Evolutionary conservation across 306 rosid genomes (phyloP).

Genomic region (Cucumis hystrix): DNA sequence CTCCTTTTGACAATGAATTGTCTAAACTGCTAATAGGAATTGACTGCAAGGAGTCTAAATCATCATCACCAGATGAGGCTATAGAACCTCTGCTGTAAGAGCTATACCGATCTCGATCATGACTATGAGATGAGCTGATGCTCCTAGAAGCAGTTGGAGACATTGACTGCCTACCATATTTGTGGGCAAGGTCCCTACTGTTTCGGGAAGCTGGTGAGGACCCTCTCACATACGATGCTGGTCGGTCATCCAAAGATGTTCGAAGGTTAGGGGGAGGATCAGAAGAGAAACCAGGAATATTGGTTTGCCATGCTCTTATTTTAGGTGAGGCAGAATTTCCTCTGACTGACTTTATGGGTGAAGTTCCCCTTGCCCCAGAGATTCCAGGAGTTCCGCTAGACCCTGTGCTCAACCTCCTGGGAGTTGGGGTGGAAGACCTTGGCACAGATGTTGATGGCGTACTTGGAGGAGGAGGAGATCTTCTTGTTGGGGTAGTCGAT

Average conservation of each 20-base stretch:
- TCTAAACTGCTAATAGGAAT: slow-evolving; percentile 50
- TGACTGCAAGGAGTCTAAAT: slow-evolving; percentile 65
- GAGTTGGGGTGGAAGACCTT: slow-evolving; percentile 55
- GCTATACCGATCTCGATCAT: slow-evolving; percentile 63
- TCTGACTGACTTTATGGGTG: slow-evolving; percentile 49
- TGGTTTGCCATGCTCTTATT: slow-evolving; percentile 75
- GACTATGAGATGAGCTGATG: slow-evolving; percentile 56
- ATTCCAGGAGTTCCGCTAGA: slow-evolving; percentile 30
- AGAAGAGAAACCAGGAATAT: slow-evolving; percentile 76
- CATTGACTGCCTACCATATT: slow-evolving; percentile 50
- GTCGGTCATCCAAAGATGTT: slow-evolving; percentile 71
- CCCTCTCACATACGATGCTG: slow-evolving; percentile 74
- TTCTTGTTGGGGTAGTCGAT: slow-evolving; percentile 40
- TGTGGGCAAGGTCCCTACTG: slow-evolving; percentile 45
- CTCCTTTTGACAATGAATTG: slow-evolving; percentile 35
- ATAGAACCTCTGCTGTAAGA: slow-evolving; percentile 69
- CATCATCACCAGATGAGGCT: slow-evolving; percentile 74
- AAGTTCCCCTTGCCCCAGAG: slow-evolving; percentile 50
- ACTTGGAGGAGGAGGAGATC: slow-evolving; percentile 72
- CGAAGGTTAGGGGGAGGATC: slow-evolving; percentile 83
- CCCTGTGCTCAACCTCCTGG: slow-evolving; percentile 56
- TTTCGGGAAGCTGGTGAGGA: slow-evolving; percentile 75
- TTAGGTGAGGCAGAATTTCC: slow-evolving; percentile 86
- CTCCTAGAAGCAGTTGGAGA: slow-evolving; percentile 79
- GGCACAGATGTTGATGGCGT: slow-evolving; percentile 44